Base-by-base conservation (phyloP, 2,329 filamentous ascomycete species). In the Trichoderma afroharzianum region DNA sequence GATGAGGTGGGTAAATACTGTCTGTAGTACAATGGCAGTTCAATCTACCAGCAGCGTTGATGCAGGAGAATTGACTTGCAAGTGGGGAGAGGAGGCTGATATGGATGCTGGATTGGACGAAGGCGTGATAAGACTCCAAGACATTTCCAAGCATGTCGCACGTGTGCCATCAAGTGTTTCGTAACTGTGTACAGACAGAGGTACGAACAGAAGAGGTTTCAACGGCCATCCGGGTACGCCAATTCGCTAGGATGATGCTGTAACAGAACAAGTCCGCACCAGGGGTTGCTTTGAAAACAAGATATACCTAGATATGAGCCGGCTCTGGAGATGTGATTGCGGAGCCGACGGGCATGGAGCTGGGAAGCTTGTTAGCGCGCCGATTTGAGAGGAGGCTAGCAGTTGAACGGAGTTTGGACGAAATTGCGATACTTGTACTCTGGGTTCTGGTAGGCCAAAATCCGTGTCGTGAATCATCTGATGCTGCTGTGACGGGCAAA, bases 301-400 rank as follows among this genome's bases (percentile, higher is more conserved):
- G 32, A n/a, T n/a, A 33, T 32, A n/a, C 61, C n/a, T 30, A 53
- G 57, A 61, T 26, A 33, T 21, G 12, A 47, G 47, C 7, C 39
- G 50, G 67, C 30, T 18, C 15, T 28, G 50, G 36, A 62, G 67
- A 69, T 69, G 67, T 62, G 67, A 69, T 63, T 63, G 43, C 57
- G 67, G 30, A 63, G 58, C 43, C 36, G 5, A 32, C 47, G 63
- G 63, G 9, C 50, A 68, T 58, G 64, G 30, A 18, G 67, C 57
- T 61, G 47, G 59, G 68, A 53, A 55, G 12, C 24, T 11, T 63
- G 68, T 55, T 70, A 70, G 68, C 30, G 68, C 59, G 30, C 15
- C 30, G 59, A 59, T 30, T 36, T 33, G 30, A 63, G 26, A 47
- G 32, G 68, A 70, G 50, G 7, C 50, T 64, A 58, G 62, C 12